A percentile compares a stretch with the other conserved stretches of the same genome.
These are phyloP conservation scores for Entomortierella beljakovae DNA, from an alignment of 192 early-diverging fungal genomes.

Conservation along the genomic window DNA sequence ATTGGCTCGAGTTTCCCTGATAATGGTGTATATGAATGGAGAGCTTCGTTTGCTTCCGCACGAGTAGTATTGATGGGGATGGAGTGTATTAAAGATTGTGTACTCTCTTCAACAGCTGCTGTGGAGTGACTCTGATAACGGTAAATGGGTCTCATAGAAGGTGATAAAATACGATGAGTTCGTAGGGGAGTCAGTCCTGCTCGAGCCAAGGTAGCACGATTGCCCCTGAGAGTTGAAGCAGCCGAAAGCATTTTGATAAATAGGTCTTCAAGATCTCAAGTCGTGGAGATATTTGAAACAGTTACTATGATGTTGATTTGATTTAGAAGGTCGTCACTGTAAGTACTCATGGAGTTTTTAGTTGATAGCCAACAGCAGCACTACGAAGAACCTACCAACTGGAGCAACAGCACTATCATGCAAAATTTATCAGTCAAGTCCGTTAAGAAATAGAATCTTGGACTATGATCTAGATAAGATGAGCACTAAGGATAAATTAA, in stretches of 20 bases:
- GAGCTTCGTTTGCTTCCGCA: conserved; percentile 14
- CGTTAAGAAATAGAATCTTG: neutral
- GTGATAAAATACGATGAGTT: neutral
- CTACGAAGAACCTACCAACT: neutral
- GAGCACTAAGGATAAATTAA: neutral
- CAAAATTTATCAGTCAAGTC: neutral
- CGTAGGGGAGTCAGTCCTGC: conserved; percentile 17
- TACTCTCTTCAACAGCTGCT: conserved; percentile 27
- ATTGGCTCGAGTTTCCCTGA: conserved; percentile 33
- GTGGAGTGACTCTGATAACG: conserved; percentile 29
- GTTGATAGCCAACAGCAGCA: neutral
- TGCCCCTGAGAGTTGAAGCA: conserved; percentile 41
- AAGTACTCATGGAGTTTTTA: neutral
- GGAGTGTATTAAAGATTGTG: conserved; percentile 4
- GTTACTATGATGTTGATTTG: no score
- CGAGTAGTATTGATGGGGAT: neutral
- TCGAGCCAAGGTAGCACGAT: conserved; percentile 13
- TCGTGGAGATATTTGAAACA: neutral
- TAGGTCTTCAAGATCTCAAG: neutral
- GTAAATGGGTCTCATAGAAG: neutral
- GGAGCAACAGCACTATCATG: neutral
- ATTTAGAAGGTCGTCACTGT: no score
- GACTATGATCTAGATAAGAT: neutral
- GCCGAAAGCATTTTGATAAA: conserved; percentile 33
- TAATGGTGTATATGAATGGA: conserved; percentile 38